Evolutionary conservation across 2,329 filamentous ascomycete species (phyloP), one percentile per base, ranked within the genome.

Genomic region (Balansia obtecta): DNA sequence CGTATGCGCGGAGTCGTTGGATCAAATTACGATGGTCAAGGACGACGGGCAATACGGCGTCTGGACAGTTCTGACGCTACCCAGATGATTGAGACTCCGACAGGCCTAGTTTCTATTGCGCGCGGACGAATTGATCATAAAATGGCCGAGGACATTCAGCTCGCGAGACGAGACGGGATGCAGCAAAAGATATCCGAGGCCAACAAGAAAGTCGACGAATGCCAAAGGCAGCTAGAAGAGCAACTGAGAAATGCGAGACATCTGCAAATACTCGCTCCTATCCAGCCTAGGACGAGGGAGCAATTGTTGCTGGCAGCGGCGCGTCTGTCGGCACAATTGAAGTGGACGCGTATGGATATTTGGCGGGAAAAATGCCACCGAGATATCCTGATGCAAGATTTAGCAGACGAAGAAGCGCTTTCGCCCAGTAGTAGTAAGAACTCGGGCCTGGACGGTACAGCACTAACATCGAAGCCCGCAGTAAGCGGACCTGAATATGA

Each of bases 271-370:
- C 69, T 97, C 22, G 88, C 91, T 1, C 93, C 93, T 0, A 88
- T 98, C 44, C 86, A 95, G 60, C 82, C 84, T n/a, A 89, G 89
- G 66, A 90, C 88, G 0, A 78, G 93, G 53, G 91, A 97, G 53
- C 80, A 88, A 52, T 77, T 97, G 50, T 76, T 96, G n/a, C 75
- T 85, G 55, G 86, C 88, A 16, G 91, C 93, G 18, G 88, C 84
- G 6, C 82, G 85, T 8, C 83, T 95, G 68, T 83, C 90, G 50
- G 88, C 88, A 3, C 89, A 91, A 63, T 70, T 98, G 53, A 95
- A 93, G 64, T 96, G 91, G 91, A 83, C 85, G n/a, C 79, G 91
- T 53, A 85, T 94, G 63, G 88, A 95, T 57, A 93, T 96, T 18
- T 96, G 90, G 88, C 86, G 83, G 49, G 79, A 91, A 59, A 91